Conservation (phyloP, 371 early-diverging fungal species). For the Synchytrium microbalum region DNA sequence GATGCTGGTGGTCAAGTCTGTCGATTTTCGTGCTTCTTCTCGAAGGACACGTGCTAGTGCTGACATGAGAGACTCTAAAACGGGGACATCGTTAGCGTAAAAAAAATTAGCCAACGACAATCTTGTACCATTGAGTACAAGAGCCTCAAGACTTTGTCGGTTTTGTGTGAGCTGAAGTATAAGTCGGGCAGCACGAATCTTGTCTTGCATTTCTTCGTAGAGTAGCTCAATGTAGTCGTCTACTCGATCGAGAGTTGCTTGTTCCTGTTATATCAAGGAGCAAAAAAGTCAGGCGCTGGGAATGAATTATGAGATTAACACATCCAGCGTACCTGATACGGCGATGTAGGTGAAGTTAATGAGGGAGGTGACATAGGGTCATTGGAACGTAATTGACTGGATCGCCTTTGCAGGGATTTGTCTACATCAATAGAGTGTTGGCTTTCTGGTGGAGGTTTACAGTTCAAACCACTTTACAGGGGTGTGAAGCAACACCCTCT, state of each 20-base stretch:
- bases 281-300: not conserved
- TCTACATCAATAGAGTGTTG: no score
- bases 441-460: no score
- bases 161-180: constrained; percentile 32
- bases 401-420: no score
- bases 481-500: no score
- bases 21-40: constrained; percentile 38
- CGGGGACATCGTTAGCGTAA: not conserved
- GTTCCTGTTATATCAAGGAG: constrained; percentile 18
- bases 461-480: no score
- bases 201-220: constrained; percentile 46
- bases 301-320: not conserved
- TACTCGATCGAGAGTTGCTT: constrained; percentile 28
- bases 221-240: constrained; percentile 43
- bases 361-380: not conserved
- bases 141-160: constrained; percentile 27
- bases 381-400: not conserved
- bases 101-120: not conserved
- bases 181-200: constrained; percentile 33
- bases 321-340: not conserved
- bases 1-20: constrained; percentile 43
- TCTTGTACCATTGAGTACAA: constrained; percentile 28
- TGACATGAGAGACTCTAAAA: constrained; percentile 37
- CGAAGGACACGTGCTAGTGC: constrained; percentile 45
- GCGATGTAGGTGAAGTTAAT: not conserved